Percentiles rank a stretch among this genome's conserved stretches.
These are phyloP conservation scores for Dicorynia guianensis DNA, from an alignment of 306 rosid genomes.

Conservation along the genomic window DNA sequence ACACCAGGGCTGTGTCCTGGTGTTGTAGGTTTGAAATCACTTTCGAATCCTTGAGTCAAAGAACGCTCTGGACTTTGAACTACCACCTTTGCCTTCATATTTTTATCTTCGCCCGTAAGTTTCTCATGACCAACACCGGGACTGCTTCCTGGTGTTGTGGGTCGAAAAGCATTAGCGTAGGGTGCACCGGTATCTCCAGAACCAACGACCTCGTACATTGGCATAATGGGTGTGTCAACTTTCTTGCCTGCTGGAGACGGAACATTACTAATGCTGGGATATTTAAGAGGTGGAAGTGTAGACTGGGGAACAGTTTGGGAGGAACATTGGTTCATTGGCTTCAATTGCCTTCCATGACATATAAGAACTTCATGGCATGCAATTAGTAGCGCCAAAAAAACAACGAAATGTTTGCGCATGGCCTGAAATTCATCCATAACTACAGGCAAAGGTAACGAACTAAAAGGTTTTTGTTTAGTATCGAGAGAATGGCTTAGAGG, in stretches of 20 bases:
- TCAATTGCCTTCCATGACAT: slow-evolving; percentile 41
- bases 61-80: slow-evolving; percentile 32
- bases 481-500: not conserved
- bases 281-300: not conserved
- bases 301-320: not conserved
- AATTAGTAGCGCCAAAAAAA: slow-evolving; percentile 34
- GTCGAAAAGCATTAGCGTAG: slow-evolving; percentile 36
- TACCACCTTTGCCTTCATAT: slow-evolving; percentile 9
- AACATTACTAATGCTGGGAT: not conserved
- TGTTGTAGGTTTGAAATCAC: slow-evolving; percentile 46
- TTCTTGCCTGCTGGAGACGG: slow-evolving; percentile 21
- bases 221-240: not conserved
- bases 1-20: slow-evolving; percentile 64
- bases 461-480: not conserved
- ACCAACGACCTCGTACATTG: not conserved
- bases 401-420: not conserved
- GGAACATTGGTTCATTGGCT: slow-evolving; percentile 32
- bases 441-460: not conserved
- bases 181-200: not conserved
- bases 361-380: slow-evolving; percentile 24
- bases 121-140: slow-evolving; percentile 62
- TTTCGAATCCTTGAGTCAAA: not conserved
- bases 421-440: slow-evolving; percentile 34
- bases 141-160: slow-evolving; percentile 54
- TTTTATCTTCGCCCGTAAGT: not conserved